A percentile compares a stretch with the other conserved stretches of the same genome.
Conservation (phyloP, 2,329 filamentous ascomycete genomes). For the Phialophora expanda region DNA sequence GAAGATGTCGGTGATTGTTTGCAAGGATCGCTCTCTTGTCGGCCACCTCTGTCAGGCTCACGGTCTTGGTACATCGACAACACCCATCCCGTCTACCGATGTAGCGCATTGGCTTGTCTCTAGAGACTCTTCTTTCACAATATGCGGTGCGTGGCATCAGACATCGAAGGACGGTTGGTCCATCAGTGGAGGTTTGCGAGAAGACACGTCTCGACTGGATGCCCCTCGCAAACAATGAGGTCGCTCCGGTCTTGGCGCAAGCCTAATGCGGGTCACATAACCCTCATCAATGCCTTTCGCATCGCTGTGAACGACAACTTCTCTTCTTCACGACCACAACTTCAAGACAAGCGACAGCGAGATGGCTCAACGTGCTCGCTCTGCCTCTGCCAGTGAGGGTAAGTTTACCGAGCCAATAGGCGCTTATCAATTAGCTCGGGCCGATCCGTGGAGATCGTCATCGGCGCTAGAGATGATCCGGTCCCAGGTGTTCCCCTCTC, state of each 20-base stretch:
- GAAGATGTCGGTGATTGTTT: background rate
- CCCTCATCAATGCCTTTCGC: slow-evolving; percentile 1
- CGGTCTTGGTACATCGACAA: too few species aligned
- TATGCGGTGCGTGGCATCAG: too few species aligned
- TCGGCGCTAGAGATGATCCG: slow-evolving; percentile 15
- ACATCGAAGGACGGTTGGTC: background rate
- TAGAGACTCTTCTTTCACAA: too few species aligned
- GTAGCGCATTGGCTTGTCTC: too few species aligned
- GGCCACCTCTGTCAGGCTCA: too few species aligned
- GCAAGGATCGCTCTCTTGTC: too few species aligned
- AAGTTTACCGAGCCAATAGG: slow-evolving; percentile 13
- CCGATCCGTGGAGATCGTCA: slow-evolving; percentile 1
- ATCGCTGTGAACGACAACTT: background rate
- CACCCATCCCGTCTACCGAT: too few species aligned
- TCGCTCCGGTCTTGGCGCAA: slow-evolving; percentile 2
- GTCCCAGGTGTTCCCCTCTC: background rate
- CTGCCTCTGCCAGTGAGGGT: slow-evolving; percentile 9
- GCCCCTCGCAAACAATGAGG: background rate
- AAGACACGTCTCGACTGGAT: background rate
- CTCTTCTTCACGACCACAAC: slow-evolving; percentile 5
- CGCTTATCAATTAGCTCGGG: background rate
- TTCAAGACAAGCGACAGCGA: background rate
- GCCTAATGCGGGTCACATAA: background rate
- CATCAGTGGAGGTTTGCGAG: background rate
- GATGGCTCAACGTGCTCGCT: slow-evolving; percentile 7